These are phyloP conservation scores for Linnemannia hyalina DNA, from an alignment of 192 early-diverging fungal species.

Conservation along the genomic window DNA sequence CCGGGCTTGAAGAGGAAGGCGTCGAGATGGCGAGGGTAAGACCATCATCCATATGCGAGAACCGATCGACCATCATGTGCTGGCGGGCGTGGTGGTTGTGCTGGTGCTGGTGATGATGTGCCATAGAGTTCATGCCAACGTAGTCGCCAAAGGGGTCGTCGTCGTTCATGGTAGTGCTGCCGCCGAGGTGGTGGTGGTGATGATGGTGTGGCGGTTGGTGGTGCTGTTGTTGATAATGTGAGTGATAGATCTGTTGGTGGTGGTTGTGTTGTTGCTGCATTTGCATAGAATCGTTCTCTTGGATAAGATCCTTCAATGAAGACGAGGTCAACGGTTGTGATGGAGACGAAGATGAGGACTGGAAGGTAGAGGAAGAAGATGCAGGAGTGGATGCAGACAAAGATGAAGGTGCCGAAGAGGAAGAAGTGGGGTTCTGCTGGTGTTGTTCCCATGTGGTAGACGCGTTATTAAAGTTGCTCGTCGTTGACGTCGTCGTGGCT, in stretches of 20 bases:
- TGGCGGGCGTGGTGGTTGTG: no score
- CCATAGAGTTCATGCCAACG: slow-evolving; percentile 36
- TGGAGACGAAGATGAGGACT: slow-evolving; percentile 14
- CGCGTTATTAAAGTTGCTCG: slow-evolving; percentile 24
- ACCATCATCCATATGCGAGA: slow-evolving; percentile 24
- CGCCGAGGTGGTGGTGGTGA: slow-evolving; percentile 15
- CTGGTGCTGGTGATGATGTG: slow-evolving; percentile 9
- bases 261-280: slow-evolving; percentile 30
- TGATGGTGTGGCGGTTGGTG: slow-evolving; percentile 13
- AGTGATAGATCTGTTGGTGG: slow-evolving; percentile 37
- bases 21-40: slow-evolving; percentile 9
- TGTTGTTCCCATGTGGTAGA: slow-evolving; percentile 26
- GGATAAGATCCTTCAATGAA: slow-evolving; percentile 39
- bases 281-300: slow-evolving; percentile 12
- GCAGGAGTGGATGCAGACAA: background rate
- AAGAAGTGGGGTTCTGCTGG: slow-evolving; percentile 10
- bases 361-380: background rate
- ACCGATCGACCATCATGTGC: slow-evolving; percentile 27
- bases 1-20: slow-evolving; percentile 9
- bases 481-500: slow-evolving; percentile 16
- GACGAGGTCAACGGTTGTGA: slow-evolving; percentile 11
- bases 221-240: slow-evolving; percentile 34
- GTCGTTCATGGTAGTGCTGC: slow-evolving; percentile 29
- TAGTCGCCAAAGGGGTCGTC: slow-evolving; percentile 56
- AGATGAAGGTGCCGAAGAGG: background rate